phyloP scores from a whole-genome alignment of 345 rosid genomes.

The Geranium brycei region DNA sequence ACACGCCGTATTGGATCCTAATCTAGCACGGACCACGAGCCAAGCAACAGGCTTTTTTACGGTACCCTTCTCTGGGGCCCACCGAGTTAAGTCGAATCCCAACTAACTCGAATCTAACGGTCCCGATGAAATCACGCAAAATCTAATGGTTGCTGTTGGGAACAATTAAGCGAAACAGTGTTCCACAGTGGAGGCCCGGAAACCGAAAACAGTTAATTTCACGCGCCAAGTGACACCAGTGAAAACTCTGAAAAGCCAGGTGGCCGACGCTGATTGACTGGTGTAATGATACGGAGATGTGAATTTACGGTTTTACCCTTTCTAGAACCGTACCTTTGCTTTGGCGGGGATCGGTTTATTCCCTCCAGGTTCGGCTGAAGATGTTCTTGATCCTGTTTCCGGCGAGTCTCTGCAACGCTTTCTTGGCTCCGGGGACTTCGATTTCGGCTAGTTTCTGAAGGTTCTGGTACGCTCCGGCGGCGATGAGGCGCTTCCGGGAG shows the following conservation, averaged over 20 bases:
- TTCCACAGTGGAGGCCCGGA: conserved; percentile 5
- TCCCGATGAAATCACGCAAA: background rate
- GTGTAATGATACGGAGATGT: background rate
- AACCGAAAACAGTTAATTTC: conserved; percentile 11
- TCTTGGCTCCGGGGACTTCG: conserved; percentile 58
- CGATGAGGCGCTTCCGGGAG: conserved; percentile 38
- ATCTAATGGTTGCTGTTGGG: background rate
- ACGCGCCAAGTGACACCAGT: conserved; percentile 6
- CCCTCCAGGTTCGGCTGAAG: conserved; percentile 60
- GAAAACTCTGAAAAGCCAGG: background rate
- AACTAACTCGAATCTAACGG: too few relatives aligned
- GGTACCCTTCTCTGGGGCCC: too few relatives aligned
- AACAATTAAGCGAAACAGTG: background rate
- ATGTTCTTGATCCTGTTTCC: conserved; percentile 49
- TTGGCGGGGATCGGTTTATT: conserved; percentile 17
- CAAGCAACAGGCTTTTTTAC: too few relatives aligned
- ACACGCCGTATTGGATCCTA: too few relatives aligned
- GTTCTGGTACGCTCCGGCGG: conserved; percentile 47
- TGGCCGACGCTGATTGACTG: conserved; percentile 3
- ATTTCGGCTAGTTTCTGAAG: conserved; percentile 42
- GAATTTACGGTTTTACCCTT: conserved; percentile 15
- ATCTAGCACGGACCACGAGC: too few relatives aligned
- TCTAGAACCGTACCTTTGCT: conserved; percentile 17
- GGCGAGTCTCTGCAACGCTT: conserved; percentile 47
- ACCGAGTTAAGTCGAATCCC: too few relatives aligned